Base-by-base conservation (phyloP, 2,329 filamentous ascomycete genomes). In the Aureobasidium sp. region DNA sequence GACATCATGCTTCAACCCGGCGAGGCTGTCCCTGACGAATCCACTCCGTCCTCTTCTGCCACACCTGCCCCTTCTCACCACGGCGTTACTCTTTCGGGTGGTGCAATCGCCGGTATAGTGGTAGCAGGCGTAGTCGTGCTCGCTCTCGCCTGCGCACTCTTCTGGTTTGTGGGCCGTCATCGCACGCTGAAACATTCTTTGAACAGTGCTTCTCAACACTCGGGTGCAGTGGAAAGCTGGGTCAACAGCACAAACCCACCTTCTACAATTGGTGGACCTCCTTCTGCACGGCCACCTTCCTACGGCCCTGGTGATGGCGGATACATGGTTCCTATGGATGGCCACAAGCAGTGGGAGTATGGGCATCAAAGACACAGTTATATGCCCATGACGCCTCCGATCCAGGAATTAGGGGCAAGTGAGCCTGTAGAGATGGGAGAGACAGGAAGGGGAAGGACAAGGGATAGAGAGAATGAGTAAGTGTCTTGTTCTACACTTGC, bases 41-140 rank as follows among this genome's bases (percentile, higher is more conserved):
- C 62, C 17, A 63, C 62, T n/a, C 56, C 64, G 11, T 37, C 49
- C 6, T 24, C 49, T 52, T 22, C 49, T 22, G 67, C 68, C 14
- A 63, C 68, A 33, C 53, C 67, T 27, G 62, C 64, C 4, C 61
- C 64, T 33, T 64, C 67, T 14, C 59, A 67, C 3, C 56, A 66
- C 2, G 49, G 64, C 8, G 22, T 48, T 5, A 37, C 40, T 5
- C 70, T 79, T 3, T 72, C 72, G 1, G 68, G 68, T 29, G 75
- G 76, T 14, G 75, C 72, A 1, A 78, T 79, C 44, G 75, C 72
- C 0, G 77, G 77, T 8, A 78, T 89, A 73, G 89, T 83, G 75
- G 78, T 85, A 47, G 86, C 85, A 47, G 86, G 81, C 0, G 76
- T 85, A 5, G 74, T 86, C 27, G 71, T 90, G 45, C 78, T 92